phyloP scores from a whole-genome alignment of 2,329 filamentous ascomycete genomes.

The Neodidymelliopsis sp. region DNA sequence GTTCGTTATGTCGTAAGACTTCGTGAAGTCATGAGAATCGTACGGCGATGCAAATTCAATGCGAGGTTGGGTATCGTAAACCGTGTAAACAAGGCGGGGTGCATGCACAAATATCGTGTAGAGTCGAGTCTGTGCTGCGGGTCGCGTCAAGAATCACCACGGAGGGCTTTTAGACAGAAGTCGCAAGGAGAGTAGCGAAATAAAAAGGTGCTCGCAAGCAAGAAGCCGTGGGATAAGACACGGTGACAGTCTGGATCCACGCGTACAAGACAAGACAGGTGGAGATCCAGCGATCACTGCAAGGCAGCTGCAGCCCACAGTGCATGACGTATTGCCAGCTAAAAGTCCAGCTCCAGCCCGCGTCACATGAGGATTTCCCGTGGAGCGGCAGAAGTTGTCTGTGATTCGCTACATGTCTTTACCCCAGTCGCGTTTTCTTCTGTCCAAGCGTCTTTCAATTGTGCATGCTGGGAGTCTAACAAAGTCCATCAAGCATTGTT shows the following conservation, averaged over 20 bases:
- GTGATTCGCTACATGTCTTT: conserved; percentile 32
- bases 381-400: conserved; percentile 26
- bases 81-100: conserved; percentile 35
- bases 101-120: conserved; percentile 11
- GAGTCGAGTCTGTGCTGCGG: conserved; percentile 24
- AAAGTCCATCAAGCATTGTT: no score
- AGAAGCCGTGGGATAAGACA: conserved; percentile 24
- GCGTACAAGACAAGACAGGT: conserved; percentile 33
- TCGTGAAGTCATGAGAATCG: conserved; percentile 44
- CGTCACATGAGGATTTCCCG: conserved; percentile 31
- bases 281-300: conserved; percentile 38
- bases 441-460: conserved; percentile 8
- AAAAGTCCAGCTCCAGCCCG: conserved; percentile 24
- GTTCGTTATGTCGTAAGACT: conserved; percentile 40
- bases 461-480: background rate
- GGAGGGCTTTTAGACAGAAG: conserved; percentile 13
- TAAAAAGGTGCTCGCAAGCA: conserved; percentile 29
- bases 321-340: conserved; percentile 46
- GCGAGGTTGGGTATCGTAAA: conserved; percentile 34
- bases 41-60: conserved; percentile 25
- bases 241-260: conserved; percentile 24
- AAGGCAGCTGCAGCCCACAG: conserved; percentile 41
- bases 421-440: conserved; percentile 22
- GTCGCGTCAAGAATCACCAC: conserved; percentile 26
- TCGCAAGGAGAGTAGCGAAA: conserved; percentile 31